A percentile compares a stretch with the other conserved stretches of the same genome.
Evolutionary conservation across 169 alveolate genomes (phyloP).

Genomic region (Eimeria tenella): DNA sequence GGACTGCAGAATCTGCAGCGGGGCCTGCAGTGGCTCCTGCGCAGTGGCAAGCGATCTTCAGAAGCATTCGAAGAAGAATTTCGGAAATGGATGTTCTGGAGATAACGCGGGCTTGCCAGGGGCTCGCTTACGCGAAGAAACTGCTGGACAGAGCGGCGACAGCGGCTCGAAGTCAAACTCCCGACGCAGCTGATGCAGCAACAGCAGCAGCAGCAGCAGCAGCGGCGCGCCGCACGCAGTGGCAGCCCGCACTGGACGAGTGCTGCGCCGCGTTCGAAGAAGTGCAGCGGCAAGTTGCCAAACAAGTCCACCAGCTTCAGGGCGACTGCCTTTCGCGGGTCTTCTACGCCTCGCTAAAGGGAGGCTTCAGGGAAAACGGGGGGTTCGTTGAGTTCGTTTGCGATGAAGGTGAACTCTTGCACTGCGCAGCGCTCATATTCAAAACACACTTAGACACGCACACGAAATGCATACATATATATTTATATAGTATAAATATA

Average conservation of each 20-base stretch:
- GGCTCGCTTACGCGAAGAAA: conserved; percentile 9
- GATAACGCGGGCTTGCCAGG: conserved; percentile 7
- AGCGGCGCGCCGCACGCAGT: not conserved
- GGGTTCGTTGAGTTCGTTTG: conserved; percentile 14
- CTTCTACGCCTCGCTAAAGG: conserved; percentile 2
- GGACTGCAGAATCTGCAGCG: not conserved
- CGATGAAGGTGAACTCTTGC: conserved; percentile 8
- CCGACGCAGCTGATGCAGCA: not conserved
- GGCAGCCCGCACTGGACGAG: not conserved
- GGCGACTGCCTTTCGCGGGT: conserved; percentile 36
- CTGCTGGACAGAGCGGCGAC: not conserved
- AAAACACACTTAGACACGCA: not conserved
- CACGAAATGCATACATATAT: not conserved
- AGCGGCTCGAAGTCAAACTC: not conserved
- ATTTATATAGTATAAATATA: no score
- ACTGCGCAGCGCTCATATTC: no score
- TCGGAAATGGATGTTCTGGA: not conserved
- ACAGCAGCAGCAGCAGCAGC: not conserved
- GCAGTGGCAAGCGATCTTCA: not conserved
- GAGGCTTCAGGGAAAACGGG: not conserved
- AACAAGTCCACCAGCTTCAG: not conserved
- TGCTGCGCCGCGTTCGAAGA: conserved; percentile 34
- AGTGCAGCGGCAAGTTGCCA: not conserved
- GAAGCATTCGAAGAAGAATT: not conserved
- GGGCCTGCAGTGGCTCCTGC: not conserved